phyloP scores from a whole-genome alignment of 768 basidiomycete genomes.

The Kwoniella sp. region DNA sequence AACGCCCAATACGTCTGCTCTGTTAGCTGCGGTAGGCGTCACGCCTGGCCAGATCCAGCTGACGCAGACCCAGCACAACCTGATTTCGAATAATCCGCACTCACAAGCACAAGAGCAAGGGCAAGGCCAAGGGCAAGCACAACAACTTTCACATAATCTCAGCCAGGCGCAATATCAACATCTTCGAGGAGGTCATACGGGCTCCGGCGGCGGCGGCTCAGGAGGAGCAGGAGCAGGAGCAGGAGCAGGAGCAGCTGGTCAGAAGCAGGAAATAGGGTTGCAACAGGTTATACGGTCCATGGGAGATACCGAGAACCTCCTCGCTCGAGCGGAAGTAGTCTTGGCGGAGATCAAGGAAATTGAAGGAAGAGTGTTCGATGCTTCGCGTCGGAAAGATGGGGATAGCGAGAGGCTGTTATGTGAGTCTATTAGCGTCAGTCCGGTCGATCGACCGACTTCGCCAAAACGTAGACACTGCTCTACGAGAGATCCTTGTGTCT shows the following conservation, averaged over 20 bases:
- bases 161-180: too few relatives aligned
- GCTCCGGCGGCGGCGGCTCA: too few relatives aligned
- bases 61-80: too few relatives aligned
- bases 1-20: conserved; percentile 23
- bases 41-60: background rate
- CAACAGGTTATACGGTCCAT: conserved; percentile 5
- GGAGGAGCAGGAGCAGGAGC: background rate
- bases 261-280: background rate
- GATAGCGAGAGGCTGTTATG: conserved; percentile 12
- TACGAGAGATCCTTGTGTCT: too few relatives aligned
- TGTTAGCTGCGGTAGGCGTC: conserved; percentile 13
- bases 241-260: background rate
- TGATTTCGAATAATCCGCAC: too few relatives aligned
- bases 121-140: background rate
- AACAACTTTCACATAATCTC: too few relatives aligned
- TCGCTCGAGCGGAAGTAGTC: conserved; percentile 5
- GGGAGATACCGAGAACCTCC: conserved; percentile 5
- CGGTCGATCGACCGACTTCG: too few relatives aligned
- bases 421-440: too few relatives aligned
- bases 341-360: conserved; percentile 16
- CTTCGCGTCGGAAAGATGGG: conserved; percentile 1
- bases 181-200: too few relatives aligned
- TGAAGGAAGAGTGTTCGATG: conserved; percentile 16
- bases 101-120: background rate
- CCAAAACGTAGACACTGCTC: too few relatives aligned